Evolutionary conservation across 495 filamentous ascomycete species (phyloP), one percentile per base, ranked within the genome.

Genomic region (Aspergillus hancockii): DNA sequence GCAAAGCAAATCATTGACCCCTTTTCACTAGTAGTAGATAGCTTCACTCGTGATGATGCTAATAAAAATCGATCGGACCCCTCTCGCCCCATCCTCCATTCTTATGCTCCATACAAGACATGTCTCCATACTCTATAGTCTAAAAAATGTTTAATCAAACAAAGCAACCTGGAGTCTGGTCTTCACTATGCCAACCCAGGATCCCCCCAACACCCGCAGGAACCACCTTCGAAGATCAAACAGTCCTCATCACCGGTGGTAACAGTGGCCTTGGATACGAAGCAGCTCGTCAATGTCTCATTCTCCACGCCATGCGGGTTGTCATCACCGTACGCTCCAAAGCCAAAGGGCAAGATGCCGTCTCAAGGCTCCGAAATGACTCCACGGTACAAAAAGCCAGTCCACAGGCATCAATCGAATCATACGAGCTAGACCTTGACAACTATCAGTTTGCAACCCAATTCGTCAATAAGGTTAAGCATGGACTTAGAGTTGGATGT

Each of bases 181-280:
- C 25, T 28, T 28, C 25, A 28, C 7, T 28, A 28, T 28, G 40
- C 10, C 53, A 55, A 14, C 40, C 53, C 23, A n/a, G 1, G 0
- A 28, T 55, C n/a, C 38, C 40, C n/a, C 40, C 53, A 14, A 55
- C 40, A 1, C 53, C 40, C 0, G 4, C 13, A 22, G 32, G 21
- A 30, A 62, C 59, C 4, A 45, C 38, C 46, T 50, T 72, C 30
- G 22, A 47, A 0, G 65, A 65, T 22, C 66, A 80, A 49, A 84
- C 79, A 1, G 67, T 81, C 21, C 67, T 86, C 41, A 63, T 85
- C 32, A 88, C 82, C 0, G 83, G 84, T 22, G 73, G 73, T 18
- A 83, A 83, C 54, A 70, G 65, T 4, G 83, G 85, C 19, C 60
- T 86, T 1, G 82, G 82, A 23, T 74, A 78, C 25, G 81, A 83